These are phyloP conservation scores for Jamesozyma gamospora DNA, from an alignment of 805 yeast genomes.

Conservation along the genomic window DNA sequence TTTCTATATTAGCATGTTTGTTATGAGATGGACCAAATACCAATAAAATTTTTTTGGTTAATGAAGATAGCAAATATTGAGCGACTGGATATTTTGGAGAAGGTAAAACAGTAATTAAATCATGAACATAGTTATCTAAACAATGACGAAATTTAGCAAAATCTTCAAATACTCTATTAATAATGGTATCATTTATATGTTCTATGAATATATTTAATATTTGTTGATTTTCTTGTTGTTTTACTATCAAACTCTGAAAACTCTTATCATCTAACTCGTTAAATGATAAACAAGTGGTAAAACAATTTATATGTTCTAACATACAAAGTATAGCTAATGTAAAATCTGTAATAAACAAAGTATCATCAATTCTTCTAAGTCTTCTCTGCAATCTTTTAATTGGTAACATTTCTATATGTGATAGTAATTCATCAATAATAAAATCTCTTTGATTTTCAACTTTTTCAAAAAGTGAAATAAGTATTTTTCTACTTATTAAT, in stretches of 20 bases:
- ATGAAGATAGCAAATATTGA: conserved; percentile 38
- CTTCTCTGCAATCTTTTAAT: conserved; percentile 30
- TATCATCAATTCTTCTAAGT: conserved; percentile 12
- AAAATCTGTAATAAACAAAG: conserved; percentile 19
- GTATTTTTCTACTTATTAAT: conserved; percentile 16
- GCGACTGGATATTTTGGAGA: conserved; percentile 57
- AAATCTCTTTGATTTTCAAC: conserved; percentile 47
- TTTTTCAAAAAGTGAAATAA: conserved; percentile 32
- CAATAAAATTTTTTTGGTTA: conserved; percentile 36
- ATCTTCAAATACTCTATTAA: conserved; percentile 17
- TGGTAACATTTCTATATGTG: conserved; percentile 42
- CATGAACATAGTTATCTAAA: conserved; percentile 48
- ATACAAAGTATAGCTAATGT: conserved; percentile 20
- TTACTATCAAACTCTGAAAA: conserved; percentile 1
- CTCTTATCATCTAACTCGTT: conserved; percentile 1
- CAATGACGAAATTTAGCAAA: conserved; percentile 29
- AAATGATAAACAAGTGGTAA: conserved; percentile 1
- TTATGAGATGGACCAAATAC: conserved; percentile 31
- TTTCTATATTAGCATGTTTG: conserved; percentile 35
- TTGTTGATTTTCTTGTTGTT: conserved; percentile 3
- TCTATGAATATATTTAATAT: conserved; percentile 9
- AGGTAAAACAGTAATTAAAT: conserved; percentile 39
- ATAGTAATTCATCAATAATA: conserved; percentile 50
- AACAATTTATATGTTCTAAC: conserved; percentile 19
- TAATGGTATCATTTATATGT: conserved; percentile 18